phyloP scores from a whole-genome alignment of 352 stramenopile species.

The Globisporangium lucens region DNA sequence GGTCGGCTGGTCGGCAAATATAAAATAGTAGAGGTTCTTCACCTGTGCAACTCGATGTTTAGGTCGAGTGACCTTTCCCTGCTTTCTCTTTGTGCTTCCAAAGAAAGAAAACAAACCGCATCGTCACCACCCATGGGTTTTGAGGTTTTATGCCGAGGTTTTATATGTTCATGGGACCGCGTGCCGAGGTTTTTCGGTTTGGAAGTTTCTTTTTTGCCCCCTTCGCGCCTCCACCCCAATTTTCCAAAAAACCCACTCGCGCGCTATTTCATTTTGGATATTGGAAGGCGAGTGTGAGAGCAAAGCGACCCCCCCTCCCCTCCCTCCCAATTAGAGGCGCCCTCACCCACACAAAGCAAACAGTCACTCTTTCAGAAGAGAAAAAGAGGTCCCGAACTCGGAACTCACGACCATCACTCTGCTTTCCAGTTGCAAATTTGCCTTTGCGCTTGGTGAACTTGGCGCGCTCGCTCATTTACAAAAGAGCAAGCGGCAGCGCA shows the following conservation, averaged over 20 bases:
- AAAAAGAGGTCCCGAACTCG: slow-evolving; percentile 1
- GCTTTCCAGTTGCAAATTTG: slow-evolving; percentile 16
- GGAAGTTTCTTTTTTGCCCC: neutral
- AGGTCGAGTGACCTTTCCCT: slow-evolving; percentile 16
- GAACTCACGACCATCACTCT: slow-evolving; percentile 18
- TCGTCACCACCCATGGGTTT: neutral
- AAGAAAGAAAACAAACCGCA: neutral
- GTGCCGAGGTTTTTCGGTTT: neutral
- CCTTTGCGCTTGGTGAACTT: slow-evolving; percentile 5
- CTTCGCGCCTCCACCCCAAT: neutral
- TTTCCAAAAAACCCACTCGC: slow-evolving; percentile 11
- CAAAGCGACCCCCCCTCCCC: neutral
- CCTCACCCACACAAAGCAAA: slow-evolving; percentile 11
- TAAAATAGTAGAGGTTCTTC: neutral
- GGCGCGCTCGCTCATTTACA: slow-evolving; percentile 39
- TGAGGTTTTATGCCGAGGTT: neutral
- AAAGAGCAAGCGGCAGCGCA: slow-evolving; percentile 44
- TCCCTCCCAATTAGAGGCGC: slow-evolving; percentile 8
- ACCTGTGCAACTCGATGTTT: neutral
- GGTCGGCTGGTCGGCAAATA: neutral
- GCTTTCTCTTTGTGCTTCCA: slow-evolving; percentile 7
- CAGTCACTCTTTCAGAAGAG: slow-evolving; percentile 14
- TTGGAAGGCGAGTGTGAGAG: slow-evolving; percentile 5
- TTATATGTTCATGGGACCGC: neutral
- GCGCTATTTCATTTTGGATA: slow-evolving; percentile 9